Evolutionary conservation across 164 flowering plant species (phyloP), one percentile per base, ranked within the genome.

Genomic region (Platanus orientalis): DNA sequence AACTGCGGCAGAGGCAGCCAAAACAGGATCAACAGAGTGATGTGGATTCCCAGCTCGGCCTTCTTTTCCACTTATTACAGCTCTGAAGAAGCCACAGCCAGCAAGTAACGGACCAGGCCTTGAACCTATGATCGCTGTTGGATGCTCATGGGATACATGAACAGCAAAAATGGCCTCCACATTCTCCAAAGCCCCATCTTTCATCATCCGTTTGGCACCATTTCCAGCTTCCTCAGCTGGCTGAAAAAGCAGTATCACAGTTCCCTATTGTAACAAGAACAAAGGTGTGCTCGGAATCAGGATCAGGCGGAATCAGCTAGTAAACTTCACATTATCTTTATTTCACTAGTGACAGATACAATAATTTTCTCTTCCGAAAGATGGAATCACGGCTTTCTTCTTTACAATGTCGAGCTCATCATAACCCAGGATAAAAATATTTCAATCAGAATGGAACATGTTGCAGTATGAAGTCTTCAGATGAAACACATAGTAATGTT

Each of bases 151-250:
- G 0, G 88, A 79, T 26, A 90, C 88, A 65, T 93, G 98, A 55
- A 68, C 72, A 14, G 87, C 87, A 64, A 90, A 93, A 58, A 90
- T 93, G 53, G 96, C 98, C 54, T 88, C 94, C 14, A 93, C 92
- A 27, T 84, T 71, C n/a, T 86, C 84, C n/a, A 89, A 63, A 7
- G 88, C 97, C 0, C 92, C 95, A 25, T 81, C 92, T 63, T 67
- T 75, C 0, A 90, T 87, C 94, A 93, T 90, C 30, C 78, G 64
- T 61, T 84, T 82, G 34, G 96, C 97, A 16, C 97, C 98, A 57
- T 76, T 81, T 6, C 96, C 96, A 16, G 87, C 89, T 73, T 93
- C 97, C 75, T 93, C 98, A 26, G 97, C 97, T 32, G 97, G 98
- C 73, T 93, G 98, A 69, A 93, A 93, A 3, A 93, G 51, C 54